Percentiles rank a stretch among this genome's conserved stretches.
Evolutionary conservation across 2,329 filamentous ascomycete species (phyloP).

Genomic region (Cladosporium sp.): DNA sequence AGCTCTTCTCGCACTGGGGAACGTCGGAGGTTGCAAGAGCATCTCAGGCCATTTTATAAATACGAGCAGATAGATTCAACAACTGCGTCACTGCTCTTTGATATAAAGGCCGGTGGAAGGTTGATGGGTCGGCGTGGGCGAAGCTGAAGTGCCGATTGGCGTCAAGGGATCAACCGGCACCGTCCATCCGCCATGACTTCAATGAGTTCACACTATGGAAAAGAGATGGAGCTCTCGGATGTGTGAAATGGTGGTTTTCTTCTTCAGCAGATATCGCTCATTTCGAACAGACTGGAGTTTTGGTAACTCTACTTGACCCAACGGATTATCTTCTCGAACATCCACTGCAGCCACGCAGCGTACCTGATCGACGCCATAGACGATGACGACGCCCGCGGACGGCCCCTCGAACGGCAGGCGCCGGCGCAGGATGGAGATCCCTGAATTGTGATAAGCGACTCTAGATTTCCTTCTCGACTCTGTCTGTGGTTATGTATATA

Average conservation of each 20-base stretch:
- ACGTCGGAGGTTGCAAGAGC: background rate
- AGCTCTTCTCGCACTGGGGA: background rate
- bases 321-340: background rate
- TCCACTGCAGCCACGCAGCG: background rate
- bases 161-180: too few relatives aligned
- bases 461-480: background rate
- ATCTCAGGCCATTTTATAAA: slow-evolving; percentile 3
- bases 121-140: background rate
- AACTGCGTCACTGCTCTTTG: background rate
- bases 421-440: background rate
- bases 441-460: background rate
- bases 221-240: too few relatives aligned
- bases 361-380: background rate
- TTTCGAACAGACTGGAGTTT: too few relatives aligned
- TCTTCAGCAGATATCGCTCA: too few relatives aligned
- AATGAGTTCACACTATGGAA: too few relatives aligned
- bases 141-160: slow-evolving; percentile 3
- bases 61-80: too few relatives aligned
- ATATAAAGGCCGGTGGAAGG: slow-evolving; percentile 1
- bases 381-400: background rate
- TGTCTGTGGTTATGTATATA: background rate
- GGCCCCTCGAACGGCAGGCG: background rate
- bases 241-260: too few relatives aligned
- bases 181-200: too few relatives aligned
- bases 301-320: too few relatives aligned